A percentile compares a stretch with the other conserved stretches of the same genome.
These are phyloP conservation scores for Cucumis melo DNA, from an alignment of 306 rosid genomes.

Conservation along the genomic window DNA sequence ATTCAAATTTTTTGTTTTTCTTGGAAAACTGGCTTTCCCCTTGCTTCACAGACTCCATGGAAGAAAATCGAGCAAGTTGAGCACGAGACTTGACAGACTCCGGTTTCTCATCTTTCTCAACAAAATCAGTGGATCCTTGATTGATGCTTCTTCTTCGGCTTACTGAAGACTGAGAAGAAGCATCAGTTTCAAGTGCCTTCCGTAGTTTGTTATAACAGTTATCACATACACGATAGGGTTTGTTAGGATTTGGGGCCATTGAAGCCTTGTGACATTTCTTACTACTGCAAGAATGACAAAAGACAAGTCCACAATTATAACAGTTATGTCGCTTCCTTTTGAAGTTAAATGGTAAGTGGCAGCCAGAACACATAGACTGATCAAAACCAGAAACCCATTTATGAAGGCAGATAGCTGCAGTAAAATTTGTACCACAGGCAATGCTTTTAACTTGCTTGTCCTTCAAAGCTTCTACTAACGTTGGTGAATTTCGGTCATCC, in stretches of 20 bases:
- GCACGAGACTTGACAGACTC: constrained; percentile 64
- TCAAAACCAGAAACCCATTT: constrained; percentile 99
- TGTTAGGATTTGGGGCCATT: constrained; percentile 99
- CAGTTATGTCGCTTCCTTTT: constrained; percentile 98
- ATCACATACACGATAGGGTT: constrained; percentile 98
- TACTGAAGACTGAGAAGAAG: constrained; percentile 68
- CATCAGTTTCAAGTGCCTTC: constrained; percentile 61
- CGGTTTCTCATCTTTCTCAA: constrained; percentile 73
- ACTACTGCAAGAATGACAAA: constrained; percentile 96
- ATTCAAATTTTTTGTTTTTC: constrained; percentile 89
- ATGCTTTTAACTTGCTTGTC: constrained; percentile 94
- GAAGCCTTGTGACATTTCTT: constrained; percentile 93
- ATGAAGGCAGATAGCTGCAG: constrained; percentile 95
- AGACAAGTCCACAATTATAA: constrained; percentile 94
- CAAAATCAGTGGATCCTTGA: constrained; percentile 52
- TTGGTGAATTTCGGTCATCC: constrained; percentile 70
- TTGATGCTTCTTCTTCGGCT: constrained; percentile 88
- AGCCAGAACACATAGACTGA: constrained; percentile 98
- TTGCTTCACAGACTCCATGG: constrained; percentile 82
- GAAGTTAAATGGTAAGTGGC: constrained; percentile 88
- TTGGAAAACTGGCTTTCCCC: constrained; percentile 74
- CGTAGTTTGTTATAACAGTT: constrained; percentile 73
- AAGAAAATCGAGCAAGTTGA: constrained; percentile 62
- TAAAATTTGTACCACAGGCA: constrained; percentile 88
- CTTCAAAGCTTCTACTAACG: constrained; percentile 77